These are phyloP conservation scores for Pleomassaria siparia DNA, from an alignment of 2,329 filamentous ascomycete genomes.

Conservation along the genomic window DNA sequence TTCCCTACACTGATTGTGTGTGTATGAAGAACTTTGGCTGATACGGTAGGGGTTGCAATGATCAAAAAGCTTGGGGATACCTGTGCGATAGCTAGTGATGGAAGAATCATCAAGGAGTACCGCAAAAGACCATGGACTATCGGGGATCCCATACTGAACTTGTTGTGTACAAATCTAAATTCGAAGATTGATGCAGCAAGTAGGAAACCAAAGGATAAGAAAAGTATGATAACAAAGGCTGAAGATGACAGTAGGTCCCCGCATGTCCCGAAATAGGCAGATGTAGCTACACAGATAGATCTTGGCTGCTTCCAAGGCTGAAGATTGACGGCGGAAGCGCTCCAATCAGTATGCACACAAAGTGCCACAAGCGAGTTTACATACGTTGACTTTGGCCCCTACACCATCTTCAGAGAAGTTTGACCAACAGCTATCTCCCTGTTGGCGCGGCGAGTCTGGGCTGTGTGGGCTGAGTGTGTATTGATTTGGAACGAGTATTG, in stretches of 20 bases:
- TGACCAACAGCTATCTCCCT: too few relatives aligned
- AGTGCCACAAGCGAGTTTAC: conserved; percentile 1
- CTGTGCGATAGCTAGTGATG: background rate
- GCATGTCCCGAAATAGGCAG: background rate
- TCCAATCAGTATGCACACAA: background rate
- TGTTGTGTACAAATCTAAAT: too few relatives aligned
- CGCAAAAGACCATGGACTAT: too few relatives aligned
- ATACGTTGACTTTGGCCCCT: too few relatives aligned
- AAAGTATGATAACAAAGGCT: background rate
- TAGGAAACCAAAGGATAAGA: too few relatives aligned
- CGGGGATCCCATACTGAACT: too few relatives aligned
- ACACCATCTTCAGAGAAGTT: too few relatives aligned
- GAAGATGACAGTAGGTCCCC: background rate
- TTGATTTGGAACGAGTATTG: too few relatives aligned
- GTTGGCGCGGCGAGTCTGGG: too few relatives aligned
- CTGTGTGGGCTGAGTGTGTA: too few relatives aligned
- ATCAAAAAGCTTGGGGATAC: background rate
- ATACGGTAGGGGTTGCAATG: background rate
- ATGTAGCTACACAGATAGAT: background rate
- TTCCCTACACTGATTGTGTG: conserved; percentile 32
- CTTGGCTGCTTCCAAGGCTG: background rate
- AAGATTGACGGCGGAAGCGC: background rate
- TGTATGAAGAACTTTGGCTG: conserved; percentile 1
- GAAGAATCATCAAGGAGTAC: background rate
- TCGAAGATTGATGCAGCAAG: too few relatives aligned